These are phyloP conservation scores for Bjerkandera adusta DNA, from an alignment of 1,284 basidiomycete species.

Conservation along the genomic window DNA sequence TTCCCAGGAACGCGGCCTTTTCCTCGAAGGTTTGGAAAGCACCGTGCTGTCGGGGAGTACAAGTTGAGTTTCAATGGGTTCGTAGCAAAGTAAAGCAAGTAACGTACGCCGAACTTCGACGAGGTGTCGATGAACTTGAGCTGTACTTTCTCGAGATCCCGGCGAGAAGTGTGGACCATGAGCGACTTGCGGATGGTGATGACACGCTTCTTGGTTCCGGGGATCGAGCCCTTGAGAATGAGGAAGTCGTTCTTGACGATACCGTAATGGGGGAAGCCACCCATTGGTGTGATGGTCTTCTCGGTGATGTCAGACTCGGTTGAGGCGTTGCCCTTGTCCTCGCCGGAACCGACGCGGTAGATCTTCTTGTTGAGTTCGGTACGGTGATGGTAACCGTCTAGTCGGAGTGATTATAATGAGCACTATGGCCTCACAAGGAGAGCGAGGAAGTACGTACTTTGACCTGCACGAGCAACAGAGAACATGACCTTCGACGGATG, in stretches of 20 bases:
- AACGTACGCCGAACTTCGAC: constrained; percentile 87
- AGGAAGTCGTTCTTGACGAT: constrained; percentile 98
- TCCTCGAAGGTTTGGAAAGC: constrained; percentile 96
- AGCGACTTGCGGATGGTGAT: constrained; percentile 89
- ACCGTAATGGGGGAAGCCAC: constrained; percentile 99
- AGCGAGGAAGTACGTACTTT: constrained; percentile 59
- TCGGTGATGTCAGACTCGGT: constrained; percentile 93
- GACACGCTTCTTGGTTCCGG: constrained; percentile 98
- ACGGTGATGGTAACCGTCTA: constrained; percentile 98
- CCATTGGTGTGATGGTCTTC: constrained; percentile 97
- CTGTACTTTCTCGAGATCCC: constrained; percentile 93
- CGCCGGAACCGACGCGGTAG: constrained; percentile 90
- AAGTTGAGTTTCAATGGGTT: constrained; percentile 4
- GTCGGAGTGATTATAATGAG: constrained; percentile 18
- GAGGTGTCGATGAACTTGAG: constrained; percentile 99
- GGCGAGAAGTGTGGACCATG: constrained; percentile 85
- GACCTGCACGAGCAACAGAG: constrained; percentile 99
- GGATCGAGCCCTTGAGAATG: constrained; percentile 92
- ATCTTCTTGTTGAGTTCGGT: constrained; percentile 99
- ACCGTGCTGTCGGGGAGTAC: constrained; percentile 62
- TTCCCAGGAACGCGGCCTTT: constrained; percentile 93
- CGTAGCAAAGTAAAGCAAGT: not conserved
- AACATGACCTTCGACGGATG: constrained; percentile 99
- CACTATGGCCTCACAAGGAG: constrained; percentile 1
- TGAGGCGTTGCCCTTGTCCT: constrained; percentile 83